Base-by-base conservation (phyloP, 2,329 filamentous ascomycete species). In the Exserohilum turcica region DNA sequence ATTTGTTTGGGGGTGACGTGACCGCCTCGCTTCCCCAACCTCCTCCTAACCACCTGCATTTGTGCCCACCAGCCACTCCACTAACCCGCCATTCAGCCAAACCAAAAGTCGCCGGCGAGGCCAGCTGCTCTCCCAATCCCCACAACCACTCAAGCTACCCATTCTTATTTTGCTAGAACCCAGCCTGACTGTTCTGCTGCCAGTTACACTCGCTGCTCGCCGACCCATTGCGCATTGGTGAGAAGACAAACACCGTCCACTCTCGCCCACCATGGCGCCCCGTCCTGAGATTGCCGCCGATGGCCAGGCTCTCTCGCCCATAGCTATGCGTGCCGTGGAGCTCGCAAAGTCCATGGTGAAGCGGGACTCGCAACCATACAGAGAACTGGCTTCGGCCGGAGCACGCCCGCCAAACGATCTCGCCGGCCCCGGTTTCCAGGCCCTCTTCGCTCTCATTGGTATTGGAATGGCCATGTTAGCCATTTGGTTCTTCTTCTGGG, bases 401-500 rank as follows among this genome's bases (percentile, higher is more conserved):
- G 54, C 76, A 2, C 63, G 61, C 12, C 64, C 74, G 6, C 67
- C 79, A 0, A 52, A 58, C 7, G 63, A 67, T 37, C 74, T 80
- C 68, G 77, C 79, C 64, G 80, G 80, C 57, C 62, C 73, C 8
- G 90, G 86, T 53, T 86, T 96, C 65, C 90, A 97, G 70, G 87
- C 88, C 0, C 79, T 97, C 1, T 96, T 97, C 71, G 93, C 90
- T 9, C 74, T 97, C 15, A 85, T 97, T 46, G 91, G 90, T 29
- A 86, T 86, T 0, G 85, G 78, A 28, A 89, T 97, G 70, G 89
- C 94, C 19, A 54, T 90, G 3, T 84, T 81, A 0, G 84, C 82
- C 19, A 91, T 97, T 70, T 99, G 94, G 92, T 97, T 99, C 83
- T 97, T 99, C 83, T 96, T 76, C 65, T 95, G 91, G 89, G 93